Evolutionary conservation across 2,329 filamentous ascomycete species (phyloP).

Genomic region (Colletotrichum sansevieriae): DNA sequence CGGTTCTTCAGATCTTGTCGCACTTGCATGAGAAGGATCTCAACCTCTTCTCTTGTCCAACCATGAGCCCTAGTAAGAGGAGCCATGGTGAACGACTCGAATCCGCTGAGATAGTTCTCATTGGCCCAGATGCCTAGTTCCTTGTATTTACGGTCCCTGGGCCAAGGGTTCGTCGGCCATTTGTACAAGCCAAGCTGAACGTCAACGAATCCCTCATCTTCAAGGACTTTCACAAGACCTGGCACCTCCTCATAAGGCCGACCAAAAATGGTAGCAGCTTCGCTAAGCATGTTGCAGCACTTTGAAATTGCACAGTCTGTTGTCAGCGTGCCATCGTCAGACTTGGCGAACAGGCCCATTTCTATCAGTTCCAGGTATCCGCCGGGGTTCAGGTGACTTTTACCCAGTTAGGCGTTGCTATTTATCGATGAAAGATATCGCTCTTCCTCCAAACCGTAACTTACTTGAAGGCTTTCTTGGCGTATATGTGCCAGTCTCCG

Average conservation of each 20-base stretch:
- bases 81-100: slow-evolving; percentile 52
- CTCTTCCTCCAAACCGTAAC: not conserved
- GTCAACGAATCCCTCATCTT: slow-evolving; percentile 49
- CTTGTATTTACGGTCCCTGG: slow-evolving; percentile 47
- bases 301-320: slow-evolving; percentile 37
- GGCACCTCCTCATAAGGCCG: slow-evolving; percentile 45
- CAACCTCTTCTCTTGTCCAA: slow-evolving; percentile 49
- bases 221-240: slow-evolving; percentile 43
- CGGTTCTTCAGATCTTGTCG: slow-evolving; percentile 47
- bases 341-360: slow-evolving; percentile 52
- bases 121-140: slow-evolving; percentile 47
- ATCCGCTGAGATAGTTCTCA: slow-evolving; percentile 41
- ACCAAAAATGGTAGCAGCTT: slow-evolving; percentile 43
- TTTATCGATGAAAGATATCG: too few species aligned
- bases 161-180: slow-evolving; percentile 50
- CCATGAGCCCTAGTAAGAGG: slow-evolving; percentile 49
- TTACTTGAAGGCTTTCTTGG: slow-evolving; percentile 58
- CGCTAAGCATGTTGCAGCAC: slow-evolving; percentile 41
- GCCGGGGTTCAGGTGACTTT: slow-evolving; percentile 61
- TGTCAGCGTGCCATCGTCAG: slow-evolving; percentile 56
- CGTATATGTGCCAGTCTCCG: slow-evolving; percentile 63
- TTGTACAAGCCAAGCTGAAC: slow-evolving; percentile 47
- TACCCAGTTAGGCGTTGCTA: too few species aligned
- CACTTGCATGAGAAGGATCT: slow-evolving; percentile 48
- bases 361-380: slow-evolving; percentile 61